Conservation (phyloP, 2,329 filamentous ascomycete species). For the Xylaria digitata region DNA sequence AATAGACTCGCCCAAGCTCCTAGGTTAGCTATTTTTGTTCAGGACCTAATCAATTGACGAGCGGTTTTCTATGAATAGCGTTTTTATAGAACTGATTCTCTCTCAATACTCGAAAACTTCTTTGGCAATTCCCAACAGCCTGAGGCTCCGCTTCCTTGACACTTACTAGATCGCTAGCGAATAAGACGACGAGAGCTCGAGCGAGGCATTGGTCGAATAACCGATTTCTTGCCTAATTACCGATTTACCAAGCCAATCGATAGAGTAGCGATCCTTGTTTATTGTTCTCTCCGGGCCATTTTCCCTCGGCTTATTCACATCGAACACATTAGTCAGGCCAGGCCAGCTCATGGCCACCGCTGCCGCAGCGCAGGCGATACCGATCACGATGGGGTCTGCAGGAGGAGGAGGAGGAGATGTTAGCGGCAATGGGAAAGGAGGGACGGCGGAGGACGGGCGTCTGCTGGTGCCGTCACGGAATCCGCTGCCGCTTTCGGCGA, state of each 20-base stretch:
- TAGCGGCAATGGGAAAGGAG: conserved; percentile 31
- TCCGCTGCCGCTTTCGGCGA: conserved; percentile 75
- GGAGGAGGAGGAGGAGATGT: conserved; percentile 50
- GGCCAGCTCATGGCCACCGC: conserved; percentile 36
- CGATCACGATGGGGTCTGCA: conserved; percentile 54
- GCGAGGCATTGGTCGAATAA: not conserved
- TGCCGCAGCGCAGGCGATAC: conserved; percentile 40
- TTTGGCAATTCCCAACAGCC: not conserved
- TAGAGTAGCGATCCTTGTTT: not conserved
- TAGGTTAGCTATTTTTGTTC: not conserved
- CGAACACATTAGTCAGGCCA: not conserved
- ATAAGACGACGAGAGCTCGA: not conserved
- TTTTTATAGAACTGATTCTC: conserved; percentile 3
- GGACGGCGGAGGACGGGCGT: conserved; percentile 39
- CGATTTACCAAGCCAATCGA: not conserved
- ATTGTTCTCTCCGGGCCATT: not conserved
- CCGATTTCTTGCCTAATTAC: not conserved
- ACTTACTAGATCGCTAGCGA: not conserved
- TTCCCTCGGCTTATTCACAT: not conserved
- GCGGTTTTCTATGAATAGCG: too few species aligned
- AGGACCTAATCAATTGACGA: not conserved
- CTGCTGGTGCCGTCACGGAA: conserved; percentile 72
- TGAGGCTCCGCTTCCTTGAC: not conserved
- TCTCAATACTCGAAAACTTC: not conserved
- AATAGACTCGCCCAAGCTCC: too few species aligned